Evolutionary conservation across 2,329 filamentous ascomycete species (phyloP), one percentile per base, ranked within the genome.

Genomic region (Tympanopsis confertula): DNA sequence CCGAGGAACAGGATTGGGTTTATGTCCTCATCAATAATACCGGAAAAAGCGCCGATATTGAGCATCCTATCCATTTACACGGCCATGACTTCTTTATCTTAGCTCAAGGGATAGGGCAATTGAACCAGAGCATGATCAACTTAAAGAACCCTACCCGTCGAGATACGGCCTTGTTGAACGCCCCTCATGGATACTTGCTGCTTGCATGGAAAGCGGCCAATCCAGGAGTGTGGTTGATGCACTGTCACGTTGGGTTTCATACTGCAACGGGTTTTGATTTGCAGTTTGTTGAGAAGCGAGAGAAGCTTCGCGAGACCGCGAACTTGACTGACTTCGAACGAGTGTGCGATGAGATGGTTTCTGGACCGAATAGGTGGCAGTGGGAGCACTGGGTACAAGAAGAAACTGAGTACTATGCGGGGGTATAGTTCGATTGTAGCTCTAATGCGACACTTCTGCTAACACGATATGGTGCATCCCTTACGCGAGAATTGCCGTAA

Each of bases 191-290:
- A n/a, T 66, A 65, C 51, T 40, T 71, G 4, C 57, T 65, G 1
- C 51, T 72, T 10, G 67, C 62, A 0, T 72, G 68, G 48, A 47
- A 54, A 38, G 57, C 63, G 0, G 59, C 72, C 48, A 71, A 72
- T 44, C 68, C 68, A 0, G 68, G 68, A 33, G 50, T 59, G 4
- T 67, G 64, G 63, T 47, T 65, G 14, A 56, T 67, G 52, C 64
- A 68, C 48, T 67, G 63, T 53, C 64, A 68, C 45, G 65, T 68
- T 40, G 61, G 62, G 15, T 69, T 61, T 66, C 69, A 74, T 47
- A 57, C 68, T 29, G 56, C 53, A 37, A 58, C 62, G 40, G 69
- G 68, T 17, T 56, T 74, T 13, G 62, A 58, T 5, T 53, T 73
- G 24, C 66, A 74, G 48, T 72, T 74, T 45, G 44, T 74, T 7